Evolutionary conservation across 805 yeast genomes (phyloP).

Genomic region (Candida sanyiensis): DNA sequence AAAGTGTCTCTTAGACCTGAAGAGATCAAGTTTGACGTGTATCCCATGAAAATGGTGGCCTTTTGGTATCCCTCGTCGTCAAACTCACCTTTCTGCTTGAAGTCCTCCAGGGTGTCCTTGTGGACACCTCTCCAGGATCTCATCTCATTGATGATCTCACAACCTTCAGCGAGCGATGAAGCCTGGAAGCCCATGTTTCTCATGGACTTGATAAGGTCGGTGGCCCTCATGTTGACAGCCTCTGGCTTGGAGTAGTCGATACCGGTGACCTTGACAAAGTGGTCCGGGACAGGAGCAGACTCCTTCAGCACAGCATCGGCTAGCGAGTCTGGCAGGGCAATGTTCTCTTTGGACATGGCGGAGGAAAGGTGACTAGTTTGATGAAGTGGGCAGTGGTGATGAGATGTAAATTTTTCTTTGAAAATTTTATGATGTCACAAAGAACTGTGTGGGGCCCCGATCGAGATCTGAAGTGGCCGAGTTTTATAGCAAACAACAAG

Average conservation of each 20-base stretch:
- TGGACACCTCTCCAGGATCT: constrained; percentile 88
- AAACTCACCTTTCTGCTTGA: constrained; percentile 65
- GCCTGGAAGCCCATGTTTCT: constrained; percentile 97
- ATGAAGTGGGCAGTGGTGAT: too few relatives aligned
- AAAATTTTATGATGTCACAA: too few relatives aligned
- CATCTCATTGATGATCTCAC: constrained; percentile 91
- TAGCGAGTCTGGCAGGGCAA: constrained; percentile 61
- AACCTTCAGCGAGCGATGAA: constrained; percentile 75
- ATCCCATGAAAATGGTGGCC: constrained; percentile 91
- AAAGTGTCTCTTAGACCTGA: constrained; percentile 92
- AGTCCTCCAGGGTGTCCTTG: constrained; percentile 60
- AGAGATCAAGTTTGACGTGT: constrained; percentile 91
- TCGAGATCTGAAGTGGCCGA: too few relatives aligned
- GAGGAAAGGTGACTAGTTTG: too few relatives aligned
- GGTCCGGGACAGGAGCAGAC: constrained; percentile 71
- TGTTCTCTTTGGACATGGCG: constrained; percentile 33
- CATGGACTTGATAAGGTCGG: constrained; percentile 77
- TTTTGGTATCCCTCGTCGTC: constrained; percentile 75
- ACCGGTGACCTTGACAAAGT: constrained; percentile 78
- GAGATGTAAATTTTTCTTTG: constrained; percentile 1
- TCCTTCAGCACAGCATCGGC: constrained; percentile 82
- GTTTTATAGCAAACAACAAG: too few relatives aligned
- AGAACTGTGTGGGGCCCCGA: too few relatives aligned
- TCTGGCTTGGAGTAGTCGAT: constrained; percentile 80
- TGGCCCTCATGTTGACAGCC: constrained; percentile 73